Evolutionary conservation across 2,329 filamentous ascomycete genomes (phyloP).

Genomic region (Pseudocercospora macadamiae): DNA sequence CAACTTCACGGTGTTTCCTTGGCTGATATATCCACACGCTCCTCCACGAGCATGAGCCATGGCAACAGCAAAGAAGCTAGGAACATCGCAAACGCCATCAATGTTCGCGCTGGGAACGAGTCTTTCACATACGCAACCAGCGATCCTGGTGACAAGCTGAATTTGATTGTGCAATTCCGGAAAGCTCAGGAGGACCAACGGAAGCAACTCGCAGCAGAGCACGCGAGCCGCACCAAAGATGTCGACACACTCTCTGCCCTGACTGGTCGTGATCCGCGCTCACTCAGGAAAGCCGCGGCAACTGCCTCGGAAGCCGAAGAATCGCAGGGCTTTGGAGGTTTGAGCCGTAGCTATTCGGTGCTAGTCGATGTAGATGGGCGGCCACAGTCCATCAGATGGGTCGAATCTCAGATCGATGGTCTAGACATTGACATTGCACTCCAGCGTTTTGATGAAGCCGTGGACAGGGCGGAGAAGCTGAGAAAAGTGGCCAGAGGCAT

Average conservation of each 20-base stretch:
- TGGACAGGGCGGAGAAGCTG: slow-evolving; percentile 81
- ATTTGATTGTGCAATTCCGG: slow-evolving; percentile 83
- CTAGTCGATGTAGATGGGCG: slow-evolving; percentile 96
- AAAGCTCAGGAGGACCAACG: slow-evolving; percentile 92
- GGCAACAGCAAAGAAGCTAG: slow-evolving; percentile 55
- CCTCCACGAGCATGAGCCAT: slow-evolving; percentile 28
- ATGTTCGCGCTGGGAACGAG: slow-evolving; percentile 84
- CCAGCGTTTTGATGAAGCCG: slow-evolving; percentile 83
- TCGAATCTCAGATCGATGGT: slow-evolving; percentile 92
- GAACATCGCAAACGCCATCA: slow-evolving; percentile 75
- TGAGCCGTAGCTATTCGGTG: slow-evolving; percentile 52
- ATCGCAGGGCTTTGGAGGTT: slow-evolving; percentile 24
- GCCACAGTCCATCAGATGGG: slow-evolving; percentile 93
- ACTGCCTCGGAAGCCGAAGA: slow-evolving; percentile 50
- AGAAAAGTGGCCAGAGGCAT: slow-evolving; percentile 76
- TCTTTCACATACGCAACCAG: slow-evolving; percentile 91
- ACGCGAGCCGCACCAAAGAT: slow-evolving; percentile 77
- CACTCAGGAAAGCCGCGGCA: slow-evolving; percentile 62
- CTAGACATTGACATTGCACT: slow-evolving; percentile 94
- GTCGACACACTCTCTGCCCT: slow-evolving; percentile 37
- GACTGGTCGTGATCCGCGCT: slow-evolving; percentile 39
- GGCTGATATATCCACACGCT: slow-evolving; percentile 71
- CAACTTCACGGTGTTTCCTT: slow-evolving; percentile 89
- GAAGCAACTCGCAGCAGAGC: slow-evolving; percentile 80
- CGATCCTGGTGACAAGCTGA: slow-evolving; percentile 72